Conservation (phyloP, 768 basidiomycete species). For the Paxillus rubicundulus region DNA sequence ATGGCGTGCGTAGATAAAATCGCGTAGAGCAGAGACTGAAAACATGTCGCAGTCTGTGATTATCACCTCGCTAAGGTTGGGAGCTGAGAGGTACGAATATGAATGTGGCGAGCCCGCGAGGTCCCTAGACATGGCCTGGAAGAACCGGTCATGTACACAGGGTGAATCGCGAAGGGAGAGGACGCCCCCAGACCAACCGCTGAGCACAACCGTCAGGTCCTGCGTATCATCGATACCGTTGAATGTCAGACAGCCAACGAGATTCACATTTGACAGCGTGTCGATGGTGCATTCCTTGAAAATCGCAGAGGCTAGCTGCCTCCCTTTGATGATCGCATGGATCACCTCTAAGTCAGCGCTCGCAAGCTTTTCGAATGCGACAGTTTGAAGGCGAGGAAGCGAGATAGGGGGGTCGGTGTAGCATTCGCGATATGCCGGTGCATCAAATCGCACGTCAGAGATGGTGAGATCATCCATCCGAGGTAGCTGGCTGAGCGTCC, state of each 20-base stretch:
- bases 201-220: neutral
- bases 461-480: neutral
- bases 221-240: neutral
- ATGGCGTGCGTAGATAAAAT: neutral
- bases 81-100: neutral
- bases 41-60: neutral
- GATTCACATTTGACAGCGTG: neutral
- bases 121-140: neutral
- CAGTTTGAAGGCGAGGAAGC: neutral
- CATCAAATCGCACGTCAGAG: neutral
- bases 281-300: neutral
- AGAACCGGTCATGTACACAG: neutral
- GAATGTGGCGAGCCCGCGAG: neutral
- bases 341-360: neutral
- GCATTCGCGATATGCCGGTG: too few species aligned
- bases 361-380: constrained; percentile 1
- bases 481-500: neutral
- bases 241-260: neutral
- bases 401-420: neutral
- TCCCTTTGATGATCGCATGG: neutral
- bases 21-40: neutral
- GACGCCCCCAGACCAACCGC: neutral
- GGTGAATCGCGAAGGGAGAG: neutral
- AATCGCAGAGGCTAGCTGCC: neutral
- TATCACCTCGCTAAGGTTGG: neutral